A percentile compares a stretch with the other conserved stretches of the same genome.
phyloP scores from a whole-genome alignment of 2,329 filamentous ascomycete species.

The Trichophyton mentagrophytes region DNA sequence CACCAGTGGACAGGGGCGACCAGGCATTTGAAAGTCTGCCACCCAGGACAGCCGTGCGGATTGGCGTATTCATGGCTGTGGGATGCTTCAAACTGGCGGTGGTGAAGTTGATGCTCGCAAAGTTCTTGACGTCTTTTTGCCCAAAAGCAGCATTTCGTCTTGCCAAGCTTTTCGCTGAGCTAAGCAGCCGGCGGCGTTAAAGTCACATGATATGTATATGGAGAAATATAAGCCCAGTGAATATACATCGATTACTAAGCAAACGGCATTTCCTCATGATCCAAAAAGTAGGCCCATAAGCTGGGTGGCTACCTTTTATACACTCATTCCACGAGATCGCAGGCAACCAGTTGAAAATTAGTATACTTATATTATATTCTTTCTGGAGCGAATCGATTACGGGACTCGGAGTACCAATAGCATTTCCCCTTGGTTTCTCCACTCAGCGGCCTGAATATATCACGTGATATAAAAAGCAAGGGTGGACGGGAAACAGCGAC shows the following conservation, averaged over 20 bases:
- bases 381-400: too few relatives aligned
- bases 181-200: background rate
- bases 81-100: background rate
- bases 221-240: background rate
- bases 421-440: too few relatives aligned
- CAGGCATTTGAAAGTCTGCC: constrained; percentile 18
- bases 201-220: background rate
- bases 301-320: too few relatives aligned
- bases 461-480: background rate
- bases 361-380: too few relatives aligned
- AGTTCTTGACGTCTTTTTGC: background rate
- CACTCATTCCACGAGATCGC: too few relatives aligned
- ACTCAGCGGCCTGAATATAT: background rate
- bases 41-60: constrained; percentile 23
- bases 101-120: background rate
- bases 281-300: too few relatives aligned
- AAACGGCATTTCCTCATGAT: background rate
- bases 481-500: background rate
- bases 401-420: background rate
- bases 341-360: too few relatives aligned
- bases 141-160: background rate
- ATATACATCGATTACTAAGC: background rate
- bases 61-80: constrained; percentile 18
- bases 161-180: background rate
- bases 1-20: constrained; percentile 16